These are phyloP conservation scores for Cardiospermum halicacabum DNA, from an alignment of 345 rosid species.

Conservation along the genomic window DNA sequence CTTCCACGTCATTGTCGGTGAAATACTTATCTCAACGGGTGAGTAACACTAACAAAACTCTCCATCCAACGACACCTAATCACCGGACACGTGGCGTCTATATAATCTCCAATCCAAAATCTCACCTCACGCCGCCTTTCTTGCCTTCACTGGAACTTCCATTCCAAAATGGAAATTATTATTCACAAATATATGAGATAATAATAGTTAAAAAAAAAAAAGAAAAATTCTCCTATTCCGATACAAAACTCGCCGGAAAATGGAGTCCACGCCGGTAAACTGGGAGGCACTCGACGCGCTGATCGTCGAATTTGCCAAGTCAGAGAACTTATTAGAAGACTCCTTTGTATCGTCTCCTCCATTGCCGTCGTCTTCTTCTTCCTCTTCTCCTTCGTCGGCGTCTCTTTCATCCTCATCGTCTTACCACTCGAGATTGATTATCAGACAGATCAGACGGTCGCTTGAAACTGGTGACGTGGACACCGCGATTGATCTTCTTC, in stretches of 20 bases:
- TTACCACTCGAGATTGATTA: constrained; percentile 63
- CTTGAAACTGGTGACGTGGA: constrained; percentile 77
- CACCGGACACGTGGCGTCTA: constrained; percentile 28
- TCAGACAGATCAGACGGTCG: constrained; percentile 67
- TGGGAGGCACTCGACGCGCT: constrained; percentile 91
- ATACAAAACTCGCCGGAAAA: constrained; percentile 16
- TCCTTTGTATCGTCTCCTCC: constrained; percentile 27
- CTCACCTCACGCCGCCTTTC: constrained; percentile 28
- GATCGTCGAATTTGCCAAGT: constrained; percentile 73
- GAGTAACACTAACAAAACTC: not conserved
- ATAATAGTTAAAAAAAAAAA: not conserved
- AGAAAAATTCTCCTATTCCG: not conserved
- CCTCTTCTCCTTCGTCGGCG: constrained; percentile 43
- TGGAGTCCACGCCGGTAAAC: constrained; percentile 71
- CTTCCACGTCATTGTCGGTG: constrained; percentile 11
- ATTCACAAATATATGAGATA: not conserved
- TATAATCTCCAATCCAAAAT: constrained; percentile 17
- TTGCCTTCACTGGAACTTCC: not conserved
- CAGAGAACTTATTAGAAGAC: constrained; percentile 74
- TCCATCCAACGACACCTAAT: not conserved
- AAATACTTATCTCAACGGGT: not conserved
- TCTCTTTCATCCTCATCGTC: constrained; percentile 63
- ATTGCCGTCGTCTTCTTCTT: constrained; percentile 21
- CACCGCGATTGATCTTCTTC: constrained; percentile 54
- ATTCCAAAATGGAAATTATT: not conserved